Conservation (phyloP, 352 stramenopile species). For the Phytophthora rubi region DNA sequence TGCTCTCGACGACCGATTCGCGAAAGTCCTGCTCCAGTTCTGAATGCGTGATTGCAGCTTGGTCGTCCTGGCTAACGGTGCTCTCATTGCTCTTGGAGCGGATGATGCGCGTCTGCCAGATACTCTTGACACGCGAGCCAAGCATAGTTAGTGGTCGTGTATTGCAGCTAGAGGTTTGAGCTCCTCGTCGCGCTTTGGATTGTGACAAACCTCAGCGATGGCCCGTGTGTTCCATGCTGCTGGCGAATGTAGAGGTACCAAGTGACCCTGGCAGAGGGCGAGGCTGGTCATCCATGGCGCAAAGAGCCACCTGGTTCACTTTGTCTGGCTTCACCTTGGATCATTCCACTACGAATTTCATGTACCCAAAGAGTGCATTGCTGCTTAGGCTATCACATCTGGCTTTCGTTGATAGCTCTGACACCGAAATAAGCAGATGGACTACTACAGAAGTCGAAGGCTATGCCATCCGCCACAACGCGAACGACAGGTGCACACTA, state of each 20-base stretch:
- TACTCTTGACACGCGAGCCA: constrained; percentile 50
- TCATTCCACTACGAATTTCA: not conserved
- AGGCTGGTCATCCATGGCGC: constrained; percentile 31
- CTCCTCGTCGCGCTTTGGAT: constrained; percentile 7
- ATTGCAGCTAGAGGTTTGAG: not conserved
- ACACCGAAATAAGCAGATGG: constrained; percentile 10
- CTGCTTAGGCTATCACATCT: not conserved
- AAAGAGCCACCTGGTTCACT: constrained; percentile 27
- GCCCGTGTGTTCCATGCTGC: constrained; percentile 3
- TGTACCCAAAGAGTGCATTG: not conserved
- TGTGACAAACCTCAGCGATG: constrained; percentile 9
- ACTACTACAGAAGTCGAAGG: not conserved
- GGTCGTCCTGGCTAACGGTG: constrained; percentile 5
- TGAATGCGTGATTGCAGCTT: constrained; percentile 5
- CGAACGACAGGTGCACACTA: not conserved
- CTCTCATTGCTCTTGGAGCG: constrained; percentile 40
- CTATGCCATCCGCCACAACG: constrained; percentile 7
- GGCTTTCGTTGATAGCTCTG: constrained; percentile 3
- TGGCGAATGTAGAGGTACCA: constrained; percentile 36
- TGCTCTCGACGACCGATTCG: constrained; percentile 11
- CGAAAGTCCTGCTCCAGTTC: constrained; percentile 18
- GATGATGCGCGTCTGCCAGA: constrained; percentile 69
- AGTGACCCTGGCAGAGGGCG: constrained; percentile 27
- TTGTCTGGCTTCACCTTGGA: constrained; percentile 15
- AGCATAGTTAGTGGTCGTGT: constrained; percentile 10